A percentile compares a stretch with the other conserved stretches of the same genome.
phyloP scores from a whole-genome alignment of 495 filamentous ascomycete genomes.

The Coniosporium apollinis region DNA sequence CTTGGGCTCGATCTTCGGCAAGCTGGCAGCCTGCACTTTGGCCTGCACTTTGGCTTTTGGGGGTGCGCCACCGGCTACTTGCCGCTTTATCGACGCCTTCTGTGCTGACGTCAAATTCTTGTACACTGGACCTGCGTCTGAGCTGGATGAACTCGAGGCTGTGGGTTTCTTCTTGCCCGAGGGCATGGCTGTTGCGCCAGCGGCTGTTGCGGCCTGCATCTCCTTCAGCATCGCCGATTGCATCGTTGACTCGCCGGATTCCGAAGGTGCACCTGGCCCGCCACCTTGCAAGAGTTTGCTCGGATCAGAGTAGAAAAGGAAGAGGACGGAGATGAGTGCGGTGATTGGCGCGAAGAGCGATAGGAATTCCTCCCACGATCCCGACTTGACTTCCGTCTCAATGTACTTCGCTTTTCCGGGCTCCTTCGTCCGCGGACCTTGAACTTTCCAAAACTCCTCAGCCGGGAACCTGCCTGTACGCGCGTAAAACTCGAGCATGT shows the following conservation, averaged over 20 bases:
- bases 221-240: neutral
- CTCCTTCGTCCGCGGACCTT: conserved; percentile 10
- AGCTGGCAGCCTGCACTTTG: no score
- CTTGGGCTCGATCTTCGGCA: no score
- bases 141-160: neutral
- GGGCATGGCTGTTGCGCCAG: neutral
- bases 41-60: no score
- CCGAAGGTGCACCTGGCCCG: neutral
- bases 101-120: neutral
- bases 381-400: conserved; percentile 23
- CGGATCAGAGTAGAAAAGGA: conserved; percentile 13
- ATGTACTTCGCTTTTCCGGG: conserved; percentile 12
- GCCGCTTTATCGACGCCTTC: neutral
- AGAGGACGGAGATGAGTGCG: conserved; percentile 16
- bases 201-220: neutral
- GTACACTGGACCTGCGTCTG: neutral
- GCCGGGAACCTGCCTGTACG: conserved; percentile 21
- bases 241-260: conserved; percentile 2
- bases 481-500: conserved; percentile 23
- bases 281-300: neutral
- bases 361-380: conserved; percentile 24
- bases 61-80: no score
- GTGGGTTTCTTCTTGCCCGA: neutral
- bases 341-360: conserved; percentile 26
- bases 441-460: conserved; percentile 16